A percentile compares a stretch with the other conserved stretches of the same genome.
Evolutionary conservation across 371 early-diverging fungal genomes (phyloP).

Genomic region (Rhizopus arrhizus): DNA sequence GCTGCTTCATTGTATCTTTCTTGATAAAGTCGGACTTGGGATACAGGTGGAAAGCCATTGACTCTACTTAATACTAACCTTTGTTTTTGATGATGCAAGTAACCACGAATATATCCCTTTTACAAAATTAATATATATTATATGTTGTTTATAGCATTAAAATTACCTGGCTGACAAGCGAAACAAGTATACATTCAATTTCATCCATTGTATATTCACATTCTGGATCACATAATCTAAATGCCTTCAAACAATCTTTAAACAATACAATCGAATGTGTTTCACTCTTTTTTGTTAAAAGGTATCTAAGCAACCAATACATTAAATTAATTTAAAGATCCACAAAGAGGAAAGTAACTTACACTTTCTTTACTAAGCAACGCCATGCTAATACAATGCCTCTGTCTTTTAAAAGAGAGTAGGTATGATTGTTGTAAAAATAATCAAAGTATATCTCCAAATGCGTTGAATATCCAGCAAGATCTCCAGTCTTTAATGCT

Average conservation of each 20-base stretch:
- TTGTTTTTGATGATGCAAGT: constrained; percentile 30
- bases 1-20: constrained; percentile 27
- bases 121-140: background rate
- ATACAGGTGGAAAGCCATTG: constrained; percentile 34
- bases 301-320: background rate
- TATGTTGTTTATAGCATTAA: too few relatives aligned
- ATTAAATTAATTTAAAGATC: background rate
- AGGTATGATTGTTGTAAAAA: constrained; percentile 33
- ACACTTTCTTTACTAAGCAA: constrained; percentile 41
- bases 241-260: constrained; percentile 28
- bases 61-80: constrained; percentile 31
- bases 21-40: constrained; percentile 12
- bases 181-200: constrained; percentile 44
- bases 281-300: background rate
- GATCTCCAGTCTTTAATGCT: constrained; percentile 34
- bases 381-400: constrained; percentile 46
- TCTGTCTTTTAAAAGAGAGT: constrained; percentile 39
- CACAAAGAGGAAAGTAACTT: constrained; percentile 8
- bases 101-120: constrained; percentile 38
- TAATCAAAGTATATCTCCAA: constrained; percentile 36
- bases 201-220: constrained; percentile 28
- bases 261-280: constrained; percentile 20
- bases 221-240: constrained; percentile 25
- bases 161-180: constrained; percentile 50
- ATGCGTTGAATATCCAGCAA: constrained; percentile 30